Conservation (phyloP, 176 grass and related monocot genomes). For the Aechmea fasciata region DNA sequence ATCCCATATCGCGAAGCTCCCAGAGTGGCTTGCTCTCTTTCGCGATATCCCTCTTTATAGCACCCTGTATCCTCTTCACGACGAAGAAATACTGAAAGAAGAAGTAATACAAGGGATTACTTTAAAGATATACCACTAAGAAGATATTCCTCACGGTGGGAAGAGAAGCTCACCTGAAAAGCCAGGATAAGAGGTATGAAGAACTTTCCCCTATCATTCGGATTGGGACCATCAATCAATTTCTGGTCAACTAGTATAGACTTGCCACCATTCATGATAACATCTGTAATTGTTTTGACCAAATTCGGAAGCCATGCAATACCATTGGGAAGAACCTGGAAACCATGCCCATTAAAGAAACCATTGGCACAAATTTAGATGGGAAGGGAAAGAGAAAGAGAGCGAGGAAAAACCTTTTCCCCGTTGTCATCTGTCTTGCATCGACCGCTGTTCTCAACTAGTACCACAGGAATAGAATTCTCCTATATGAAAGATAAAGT, state of each 20-base stretch:
- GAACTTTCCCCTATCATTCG: slow-evolving; percentile 22
- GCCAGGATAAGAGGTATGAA: slow-evolving; percentile 19
- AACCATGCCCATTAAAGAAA: not conserved
- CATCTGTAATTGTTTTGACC: slow-evolving; percentile 8
- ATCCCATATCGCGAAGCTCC: slow-evolving; percentile 4
- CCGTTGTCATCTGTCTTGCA: slow-evolving; percentile 14
- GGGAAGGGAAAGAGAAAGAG: not conserved
- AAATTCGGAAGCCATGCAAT: slow-evolving; percentile 13
- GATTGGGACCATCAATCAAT: slow-evolving; percentile 18
- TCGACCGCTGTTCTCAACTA: slow-evolving; percentile 23
- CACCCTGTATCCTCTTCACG: not conserved
- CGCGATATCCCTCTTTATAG: not conserved
- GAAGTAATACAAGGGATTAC: too few relatives aligned
- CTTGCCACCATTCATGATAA: slow-evolving; percentile 10
- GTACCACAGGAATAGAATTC: slow-evolving; percentile 3
- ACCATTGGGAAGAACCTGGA: slow-evolving; percentile 16
- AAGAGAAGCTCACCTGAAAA: slow-evolving; percentile 15
- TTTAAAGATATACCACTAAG: too few relatives aligned
- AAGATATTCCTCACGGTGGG: too few relatives aligned
- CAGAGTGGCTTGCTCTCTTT: slow-evolving; percentile 6
- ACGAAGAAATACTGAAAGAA: slow-evolving; percentile 7
- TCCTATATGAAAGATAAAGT: slow-evolving; percentile 3
- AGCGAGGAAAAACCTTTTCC: slow-evolving; percentile 6
- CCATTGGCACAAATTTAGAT: not conserved
- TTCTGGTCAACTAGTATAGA: slow-evolving; percentile 20